Conservation (phyloP, 73 alveolate genomes). For the Tetrahymena thermophila region DNA sequence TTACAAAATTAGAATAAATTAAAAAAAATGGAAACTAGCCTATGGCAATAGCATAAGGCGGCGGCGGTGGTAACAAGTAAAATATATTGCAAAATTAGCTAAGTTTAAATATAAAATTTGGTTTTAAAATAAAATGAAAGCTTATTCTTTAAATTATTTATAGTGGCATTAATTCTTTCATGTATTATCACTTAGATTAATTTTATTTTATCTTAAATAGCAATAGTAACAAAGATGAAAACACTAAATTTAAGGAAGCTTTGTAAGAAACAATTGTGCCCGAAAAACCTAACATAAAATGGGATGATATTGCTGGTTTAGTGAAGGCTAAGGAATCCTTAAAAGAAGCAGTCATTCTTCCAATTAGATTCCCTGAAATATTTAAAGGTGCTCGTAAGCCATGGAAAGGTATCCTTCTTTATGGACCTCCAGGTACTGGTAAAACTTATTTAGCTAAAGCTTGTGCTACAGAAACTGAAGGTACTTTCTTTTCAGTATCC, state of each 20-base stretch:
- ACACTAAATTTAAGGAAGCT: not conserved
- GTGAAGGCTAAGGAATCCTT: slow-evolving; percentile 91
- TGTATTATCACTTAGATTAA: no score
- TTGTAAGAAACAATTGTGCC: slow-evolving; percentile 79
- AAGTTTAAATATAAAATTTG: not conserved
- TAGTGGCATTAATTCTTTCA: no score
- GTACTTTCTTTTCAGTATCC: slow-evolving; percentile 87
- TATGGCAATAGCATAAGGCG: not conserved
- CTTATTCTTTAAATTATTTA: not conserved
- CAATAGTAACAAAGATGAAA: not conserved
- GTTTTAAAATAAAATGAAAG: not conserved
- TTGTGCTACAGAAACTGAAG: slow-evolving; percentile 98
- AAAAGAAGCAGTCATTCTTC: slow-evolving; percentile 97
- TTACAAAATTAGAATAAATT: not conserved
- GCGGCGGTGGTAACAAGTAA: not conserved
- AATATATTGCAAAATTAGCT: not conserved
- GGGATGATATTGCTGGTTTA: slow-evolving; percentile 94
- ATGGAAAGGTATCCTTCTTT: slow-evolving; percentile 94
- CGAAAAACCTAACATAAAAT: slow-evolving; percentile 94
- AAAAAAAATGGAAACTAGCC: not conserved
- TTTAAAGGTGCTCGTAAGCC: slow-evolving; percentile 93
- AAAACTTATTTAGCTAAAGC: slow-evolving; percentile 98
- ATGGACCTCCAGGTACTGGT: slow-evolving; percentile 99
- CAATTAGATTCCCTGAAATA: slow-evolving; percentile 95
- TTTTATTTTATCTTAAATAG: not conserved